phyloP scores from a whole-genome alignment of 306 rosid genomes.

The Arachis stenosperma region DNA sequence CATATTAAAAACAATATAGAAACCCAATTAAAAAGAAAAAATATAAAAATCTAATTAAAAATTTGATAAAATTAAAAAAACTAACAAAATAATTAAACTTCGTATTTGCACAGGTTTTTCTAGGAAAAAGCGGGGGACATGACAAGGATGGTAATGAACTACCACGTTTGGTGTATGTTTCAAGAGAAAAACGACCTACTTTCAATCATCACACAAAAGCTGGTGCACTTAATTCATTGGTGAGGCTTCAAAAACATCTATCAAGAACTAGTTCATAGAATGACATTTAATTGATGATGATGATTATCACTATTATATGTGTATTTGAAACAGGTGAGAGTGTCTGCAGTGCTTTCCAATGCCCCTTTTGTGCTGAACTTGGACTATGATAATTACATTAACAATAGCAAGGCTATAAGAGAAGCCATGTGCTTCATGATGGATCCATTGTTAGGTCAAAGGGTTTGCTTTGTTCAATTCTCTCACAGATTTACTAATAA shows the following conservation, averaged over 20 bases:
- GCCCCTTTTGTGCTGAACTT: constrained; percentile 73
- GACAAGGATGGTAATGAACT: constrained; percentile 64
- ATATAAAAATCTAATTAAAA: too few relatives aligned
- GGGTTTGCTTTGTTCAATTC: constrained; percentile 69
- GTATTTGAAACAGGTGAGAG: constrained; percentile 51
- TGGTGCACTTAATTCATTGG: constrained; percentile 76
- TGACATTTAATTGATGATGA: too few relatives aligned
- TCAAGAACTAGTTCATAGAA: too few relatives aligned
- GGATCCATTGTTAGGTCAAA: constrained; percentile 64
- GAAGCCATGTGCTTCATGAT: constrained; percentile 90
- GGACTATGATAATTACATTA: constrained; percentile 66
- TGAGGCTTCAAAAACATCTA: constrained; percentile 4
- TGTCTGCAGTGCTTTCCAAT: constrained; percentile 68
- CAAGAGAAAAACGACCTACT: constrained; percentile 72
- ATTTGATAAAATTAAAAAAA: too few relatives aligned
- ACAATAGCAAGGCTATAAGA: constrained; percentile 67
- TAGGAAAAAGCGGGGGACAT: constrained; percentile 58
- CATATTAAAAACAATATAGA: too few relatives aligned
- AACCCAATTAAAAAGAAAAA: too few relatives aligned
- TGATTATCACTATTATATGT: too few relatives aligned
- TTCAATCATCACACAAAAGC: constrained; percentile 71
- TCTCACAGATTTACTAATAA: constrained; percentile 58
- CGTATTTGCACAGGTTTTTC: constrained; percentile 49
- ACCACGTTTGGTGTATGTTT: constrained; percentile 69
- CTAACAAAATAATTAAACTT: too few relatives aligned